Evolutionary conservation across 1,284 basidiomycete species (phyloP), one percentile per base, ranked within the genome.

Genomic region (Microbotryomycetes sp.): DNA sequence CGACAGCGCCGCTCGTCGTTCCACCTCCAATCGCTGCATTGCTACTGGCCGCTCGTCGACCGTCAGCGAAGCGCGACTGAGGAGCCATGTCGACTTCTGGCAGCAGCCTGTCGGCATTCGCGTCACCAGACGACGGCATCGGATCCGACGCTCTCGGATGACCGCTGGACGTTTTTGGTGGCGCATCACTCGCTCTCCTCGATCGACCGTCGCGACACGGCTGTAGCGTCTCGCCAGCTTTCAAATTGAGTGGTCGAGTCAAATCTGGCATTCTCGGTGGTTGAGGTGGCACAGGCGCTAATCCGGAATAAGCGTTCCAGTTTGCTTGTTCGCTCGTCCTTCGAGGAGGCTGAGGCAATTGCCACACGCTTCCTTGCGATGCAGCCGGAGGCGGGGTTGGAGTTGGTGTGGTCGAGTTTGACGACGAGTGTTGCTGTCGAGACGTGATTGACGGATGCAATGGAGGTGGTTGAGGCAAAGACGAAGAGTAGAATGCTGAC

Each of bases 251-350:
- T 23, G 29, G 57, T 19, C 56, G 50, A 6, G 58, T 22, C 3
- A 59, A 48, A 32, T 57, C 65, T 49, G 54, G 49, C 48, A 64
- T 52, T 4, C 56, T 60, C 31, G 56, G 56, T 2, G 36, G 19
- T 9, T 9, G 9, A 42, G 9, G 9, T 9, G 12, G 12, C 9
- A 42, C 36, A 9, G 9, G 36, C 36, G 36, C 12, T 19, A 42
- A 19, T 9, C 36, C 36, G 19, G 36, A 12, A 19, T 42, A 42
- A 19, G 36, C 36, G 36, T 42, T 42, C 36, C 36, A 42, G 19
- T 9, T n/a, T n/a, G n/a, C 12, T 19, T 42, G 36, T 42, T 42
- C 36, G 36, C 36, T 42, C 36, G 36, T 42, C 36, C 36, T 42
- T 42, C 36, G 9, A 9, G 36, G 36, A 9, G 36, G 36, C 36